Evolutionary conservation across 768 basidiomycete species (phyloP).

Genomic region (Hypholoma fasciculare): DNA sequence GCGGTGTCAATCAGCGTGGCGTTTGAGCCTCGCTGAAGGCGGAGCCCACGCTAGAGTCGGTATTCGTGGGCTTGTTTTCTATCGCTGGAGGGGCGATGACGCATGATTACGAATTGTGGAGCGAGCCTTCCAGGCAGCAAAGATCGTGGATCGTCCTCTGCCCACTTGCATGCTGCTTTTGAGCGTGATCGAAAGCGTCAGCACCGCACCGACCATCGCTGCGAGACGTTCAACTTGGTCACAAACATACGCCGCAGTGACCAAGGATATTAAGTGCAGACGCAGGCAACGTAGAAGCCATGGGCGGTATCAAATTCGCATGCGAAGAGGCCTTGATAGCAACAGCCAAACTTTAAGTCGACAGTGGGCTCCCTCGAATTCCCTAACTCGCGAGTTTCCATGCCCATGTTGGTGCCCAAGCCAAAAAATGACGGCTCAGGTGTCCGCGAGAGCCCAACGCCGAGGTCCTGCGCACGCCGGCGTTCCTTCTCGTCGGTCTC

Average conservation of each 20-base stretch:
- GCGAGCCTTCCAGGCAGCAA: constrained; percentile 61
- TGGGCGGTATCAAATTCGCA: constrained; percentile 2
- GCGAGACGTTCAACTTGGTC: constrained; percentile 68
- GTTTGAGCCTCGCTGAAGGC: background rate
- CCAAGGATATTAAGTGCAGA: background rate
- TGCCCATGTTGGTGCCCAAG: background rate
- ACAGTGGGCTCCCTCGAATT: background rate
- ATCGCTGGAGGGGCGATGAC: too few species aligned
- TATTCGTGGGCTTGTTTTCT: background rate
- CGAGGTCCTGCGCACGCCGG: constrained; percentile 24
- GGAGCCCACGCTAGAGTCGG: background rate
- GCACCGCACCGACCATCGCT: constrained; percentile 72
- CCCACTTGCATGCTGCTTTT: constrained; percentile 76
- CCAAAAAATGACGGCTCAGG: constrained; percentile 68
- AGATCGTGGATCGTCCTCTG: constrained; percentile 70
- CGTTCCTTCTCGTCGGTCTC: constrained; percentile 32
- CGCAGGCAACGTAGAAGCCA: background rate
- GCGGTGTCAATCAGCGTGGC: background rate
- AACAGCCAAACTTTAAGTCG: background rate
- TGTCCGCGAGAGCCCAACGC: constrained; percentile 68
- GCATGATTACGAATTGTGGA: constrained; percentile 38
- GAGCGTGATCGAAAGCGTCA: constrained; percentile 69
- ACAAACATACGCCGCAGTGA: constrained; percentile 36
- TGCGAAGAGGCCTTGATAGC: background rate
- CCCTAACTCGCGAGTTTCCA: background rate